phyloP scores from a whole-genome alignment of 2,329 filamentous ascomycete species.

The Clathrospora elynae region DNA sequence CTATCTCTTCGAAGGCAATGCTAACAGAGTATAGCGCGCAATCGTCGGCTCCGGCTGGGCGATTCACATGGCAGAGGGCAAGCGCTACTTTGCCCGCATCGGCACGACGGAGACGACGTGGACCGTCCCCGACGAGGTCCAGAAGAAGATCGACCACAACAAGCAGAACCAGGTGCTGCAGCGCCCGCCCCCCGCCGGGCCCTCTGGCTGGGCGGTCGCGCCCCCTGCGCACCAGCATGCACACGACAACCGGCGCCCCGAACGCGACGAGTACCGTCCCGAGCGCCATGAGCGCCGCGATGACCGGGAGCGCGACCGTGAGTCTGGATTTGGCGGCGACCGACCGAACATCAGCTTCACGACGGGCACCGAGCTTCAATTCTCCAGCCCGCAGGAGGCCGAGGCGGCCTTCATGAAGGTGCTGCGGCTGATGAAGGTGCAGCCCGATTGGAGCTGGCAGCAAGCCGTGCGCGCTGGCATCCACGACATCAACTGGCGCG shows the following conservation, averaged over 20 bases:
- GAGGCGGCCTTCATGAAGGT: slow-evolving; percentile 93
- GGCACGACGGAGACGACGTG: slow-evolving; percentile 91
- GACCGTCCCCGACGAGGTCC: slow-evolving; percentile 78
- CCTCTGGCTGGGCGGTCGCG: slow-evolving; percentile 64
- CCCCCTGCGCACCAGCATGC: slow-evolving; percentile 50
- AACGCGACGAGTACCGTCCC: slow-evolving; percentile 37
- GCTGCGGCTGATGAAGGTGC: slow-evolving; percentile 80
- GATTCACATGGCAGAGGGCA: slow-evolving; percentile 78
- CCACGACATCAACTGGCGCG: slow-evolving; percentile 89
- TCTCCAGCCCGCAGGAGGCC: slow-evolving; percentile 73
- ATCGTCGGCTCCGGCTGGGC: slow-evolving; percentile 87
- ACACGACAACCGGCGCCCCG: slow-evolving; percentile 46
- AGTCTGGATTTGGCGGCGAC: slow-evolving; percentile 51
- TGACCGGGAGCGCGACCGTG: slow-evolving; percentile 52
- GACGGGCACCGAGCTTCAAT: slow-evolving; percentile 60
- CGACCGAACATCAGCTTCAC: slow-evolving; percentile 41
- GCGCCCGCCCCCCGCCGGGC: slow-evolving; percentile 47
- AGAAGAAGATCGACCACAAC: slow-evolving; percentile 78
- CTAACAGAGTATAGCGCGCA: slow-evolving; percentile 65
- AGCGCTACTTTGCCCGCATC: slow-evolving; percentile 92
- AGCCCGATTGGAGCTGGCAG: slow-evolving; percentile 92
- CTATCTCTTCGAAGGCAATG: not conserved
- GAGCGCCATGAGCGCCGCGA: slow-evolving; percentile 34
- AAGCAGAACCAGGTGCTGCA: slow-evolving; percentile 56
- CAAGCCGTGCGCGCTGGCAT: slow-evolving; percentile 84